Conservation (phyloP, 768 basidiomycete genomes). For the Trametes villosa region DNA sequence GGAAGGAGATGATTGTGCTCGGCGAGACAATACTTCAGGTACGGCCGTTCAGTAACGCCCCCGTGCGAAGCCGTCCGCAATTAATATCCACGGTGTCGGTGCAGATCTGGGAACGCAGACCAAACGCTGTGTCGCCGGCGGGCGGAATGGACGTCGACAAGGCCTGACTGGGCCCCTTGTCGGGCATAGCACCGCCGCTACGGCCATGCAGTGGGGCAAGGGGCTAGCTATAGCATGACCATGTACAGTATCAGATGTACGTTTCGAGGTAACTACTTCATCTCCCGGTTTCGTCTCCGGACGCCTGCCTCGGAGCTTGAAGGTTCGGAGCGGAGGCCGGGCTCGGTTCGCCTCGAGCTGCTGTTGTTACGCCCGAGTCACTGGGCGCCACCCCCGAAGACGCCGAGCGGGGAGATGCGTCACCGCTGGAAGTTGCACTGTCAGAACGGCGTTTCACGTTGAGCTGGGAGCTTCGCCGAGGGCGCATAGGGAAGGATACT, state of each 20-base stretch:
- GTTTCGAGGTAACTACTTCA: background rate
- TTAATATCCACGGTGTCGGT: slow-evolving; percentile 7
- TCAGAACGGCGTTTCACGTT: slow-evolving; percentile 9
- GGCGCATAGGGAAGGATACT: background rate
- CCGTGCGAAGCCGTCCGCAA: background rate
- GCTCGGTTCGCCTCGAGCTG: background rate
- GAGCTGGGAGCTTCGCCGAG: slow-evolving; percentile 1
- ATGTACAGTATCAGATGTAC: background rate
- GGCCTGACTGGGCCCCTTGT: background rate
- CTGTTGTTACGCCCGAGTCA: background rate
- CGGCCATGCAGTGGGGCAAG: too few relatives aligned
- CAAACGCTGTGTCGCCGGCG: slow-evolving; percentile 10
- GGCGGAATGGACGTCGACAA: slow-evolving; percentile 41
- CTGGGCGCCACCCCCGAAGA: background rate
- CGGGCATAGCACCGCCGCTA: background rate
- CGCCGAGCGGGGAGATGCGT: background rate
- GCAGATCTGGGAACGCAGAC: slow-evolving; percentile 37
- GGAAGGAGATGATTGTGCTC: slow-evolving; percentile 97
- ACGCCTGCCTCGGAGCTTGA: background rate
- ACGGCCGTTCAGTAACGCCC: background rate
- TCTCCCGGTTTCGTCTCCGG: background rate
- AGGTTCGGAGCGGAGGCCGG: background rate
- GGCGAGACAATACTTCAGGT: slow-evolving; percentile 98
- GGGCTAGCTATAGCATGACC: background rate
- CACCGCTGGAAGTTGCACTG: background rate